phyloP scores from a whole-genome alignment of 208 protist genomes.

The Trypanosoma conorhini region DNA sequence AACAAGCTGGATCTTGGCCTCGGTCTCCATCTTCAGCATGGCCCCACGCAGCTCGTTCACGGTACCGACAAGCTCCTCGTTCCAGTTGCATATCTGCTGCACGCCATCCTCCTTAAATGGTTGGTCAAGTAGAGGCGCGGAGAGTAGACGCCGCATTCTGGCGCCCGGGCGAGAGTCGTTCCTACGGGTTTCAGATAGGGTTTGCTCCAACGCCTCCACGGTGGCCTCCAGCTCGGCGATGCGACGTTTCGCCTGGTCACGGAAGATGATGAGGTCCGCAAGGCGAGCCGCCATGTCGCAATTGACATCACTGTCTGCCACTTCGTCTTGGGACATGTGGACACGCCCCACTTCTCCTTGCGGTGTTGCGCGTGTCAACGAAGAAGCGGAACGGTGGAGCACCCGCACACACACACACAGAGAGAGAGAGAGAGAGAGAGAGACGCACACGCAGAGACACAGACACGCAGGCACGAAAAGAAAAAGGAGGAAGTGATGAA shows the following conservation, averaged over 20 bases:
- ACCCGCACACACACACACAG: neutral
- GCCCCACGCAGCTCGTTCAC: slow-evolving; percentile 55
- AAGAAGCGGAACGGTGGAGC: neutral
- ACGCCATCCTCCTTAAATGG: slow-evolving; percentile 30
- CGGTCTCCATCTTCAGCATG: slow-evolving; percentile 53
- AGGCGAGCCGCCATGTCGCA: slow-evolving; percentile 32
- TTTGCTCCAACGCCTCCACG: slow-evolving; percentile 28
- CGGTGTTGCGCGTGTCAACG: neutral
- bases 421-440: neutral
- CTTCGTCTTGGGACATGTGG: neutral
- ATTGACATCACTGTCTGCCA: neutral
- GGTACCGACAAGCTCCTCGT: slow-evolving; percentile 62
- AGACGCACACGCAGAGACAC: neutral
- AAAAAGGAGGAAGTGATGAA: neutral
- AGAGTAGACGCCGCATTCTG: neutral
- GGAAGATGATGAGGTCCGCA: slow-evolving; percentile 38
- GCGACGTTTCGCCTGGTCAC: slow-evolving; percentile 33
- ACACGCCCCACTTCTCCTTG: neutral
- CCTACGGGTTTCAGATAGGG: slow-evolving; percentile 1
- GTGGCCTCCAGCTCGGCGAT: slow-evolving; percentile 46
- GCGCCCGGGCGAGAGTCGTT: neutral
- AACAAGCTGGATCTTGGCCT: slow-evolving; percentile 54
- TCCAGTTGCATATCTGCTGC: slow-evolving; percentile 54
- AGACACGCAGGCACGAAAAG: neutral
- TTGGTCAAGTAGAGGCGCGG: slow-evolving; percentile 18